These are phyloP conservation scores for Coemansia asiatica DNA, from an alignment of 192 early-diverging fungal genomes.

Conservation along the genomic window DNA sequence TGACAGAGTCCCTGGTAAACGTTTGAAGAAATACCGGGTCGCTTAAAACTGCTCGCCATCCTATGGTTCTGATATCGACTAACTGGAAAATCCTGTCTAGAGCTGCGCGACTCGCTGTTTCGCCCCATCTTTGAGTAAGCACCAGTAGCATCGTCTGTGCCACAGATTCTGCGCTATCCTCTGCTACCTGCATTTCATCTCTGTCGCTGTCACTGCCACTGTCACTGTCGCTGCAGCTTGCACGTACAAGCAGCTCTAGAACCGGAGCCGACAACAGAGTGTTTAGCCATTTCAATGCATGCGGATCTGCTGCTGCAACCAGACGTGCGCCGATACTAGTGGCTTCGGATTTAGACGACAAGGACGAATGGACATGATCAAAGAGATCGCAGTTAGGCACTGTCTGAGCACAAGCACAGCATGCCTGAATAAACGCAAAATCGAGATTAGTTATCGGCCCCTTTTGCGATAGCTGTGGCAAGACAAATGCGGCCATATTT, in stretches of 20 bases:
- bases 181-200: background rate
- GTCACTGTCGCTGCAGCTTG: conserved; percentile 20
- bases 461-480: conserved; percentile 30
- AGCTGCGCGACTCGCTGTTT: conserved; percentile 30
- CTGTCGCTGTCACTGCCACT: background rate
- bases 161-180: background rate
- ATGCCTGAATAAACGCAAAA: conserved; percentile 27
- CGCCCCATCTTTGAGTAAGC: conserved; percentile 49
- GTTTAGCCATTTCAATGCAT: conserved; percentile 45
- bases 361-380: conserved; percentile 8
- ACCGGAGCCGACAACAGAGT: conserved; percentile 26
- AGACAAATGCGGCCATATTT: conserved; percentile 44
- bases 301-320: conserved; percentile 19
- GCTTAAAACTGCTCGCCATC: conserved; percentile 27
- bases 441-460: conserved; percentile 13
- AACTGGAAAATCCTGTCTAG: conserved; percentile 46
- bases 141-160: conserved; percentile 41
- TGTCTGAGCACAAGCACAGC: conserved; percentile 28
- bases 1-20: conserved; percentile 32
- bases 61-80: conserved; percentile 43
- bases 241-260: conserved; percentile 33
- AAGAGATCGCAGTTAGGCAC: conserved; percentile 39
- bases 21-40: conserved; percentile 27
- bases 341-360: background rate
- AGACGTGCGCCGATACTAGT: conserved; percentile 3